Base-by-base conservation (phyloP, 768 basidiomycete genomes). In the Hydnomerulius pinastri region DNA sequence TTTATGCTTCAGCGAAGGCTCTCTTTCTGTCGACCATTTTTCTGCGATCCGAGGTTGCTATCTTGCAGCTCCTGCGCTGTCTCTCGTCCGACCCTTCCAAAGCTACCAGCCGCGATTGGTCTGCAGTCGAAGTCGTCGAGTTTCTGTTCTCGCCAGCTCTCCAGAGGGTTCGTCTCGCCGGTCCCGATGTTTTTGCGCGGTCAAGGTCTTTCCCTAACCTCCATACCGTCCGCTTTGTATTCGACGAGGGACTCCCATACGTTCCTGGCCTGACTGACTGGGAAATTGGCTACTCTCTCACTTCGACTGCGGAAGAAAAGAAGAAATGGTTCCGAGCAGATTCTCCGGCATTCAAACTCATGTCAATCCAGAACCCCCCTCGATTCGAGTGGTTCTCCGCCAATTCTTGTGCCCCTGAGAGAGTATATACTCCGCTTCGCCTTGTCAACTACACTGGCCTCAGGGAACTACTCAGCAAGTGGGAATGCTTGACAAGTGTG, bases 321-420 rank as follows among this genome's bases (percentile, higher is more conserved):
- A 21, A n/a, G 12, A 23, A 4, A 7, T 50, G 49, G 43, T 29
- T 50, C 4, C 23, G 49, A 12, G 17, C 17, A 15, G 49, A 44
- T 24, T 44, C 49, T n/a, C 41, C 49, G 6, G 30, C 36, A 46
- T 50, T 46, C 15, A 33, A 45, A 44, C 23, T 50, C 24, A 36
- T 45, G 41, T 51, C 44, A 9, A 38, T 12, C 5, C 15, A 25
- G 27, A 37, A 44, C 8, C 49, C 49, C 6, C 49, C 25, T 18
- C 30, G 9, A 33, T 50, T 50, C 29, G 33, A 50, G 28, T 50
- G 49, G 49, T 30, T 35, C 20, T 17, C 43, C 35, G 21, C 20
- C 18, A 43, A 7, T 29, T 10, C 42, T 7, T 9, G 11, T 7
- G 20, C 37, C 18, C 21, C 21, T 11, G 47, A 29, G 41, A n/a